A percentile compares a stretch with the other conserved stretches of the same genome.
Conservation (phyloP, 1,139 yeast genomes). For the Kurtzmaniella quercitrusa region DNA sequence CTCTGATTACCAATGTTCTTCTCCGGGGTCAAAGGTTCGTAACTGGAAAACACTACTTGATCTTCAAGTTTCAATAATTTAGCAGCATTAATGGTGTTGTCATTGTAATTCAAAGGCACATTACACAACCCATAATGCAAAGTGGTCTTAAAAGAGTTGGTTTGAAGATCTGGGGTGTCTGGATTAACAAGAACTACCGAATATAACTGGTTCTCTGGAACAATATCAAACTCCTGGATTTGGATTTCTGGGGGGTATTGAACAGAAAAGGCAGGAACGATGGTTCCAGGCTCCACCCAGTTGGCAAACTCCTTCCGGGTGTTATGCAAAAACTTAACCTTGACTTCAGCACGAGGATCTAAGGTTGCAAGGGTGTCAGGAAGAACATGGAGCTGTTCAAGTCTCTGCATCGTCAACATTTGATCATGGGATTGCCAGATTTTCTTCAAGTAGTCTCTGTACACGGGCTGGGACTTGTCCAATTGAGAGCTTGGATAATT, state of each 20-base stretch:
- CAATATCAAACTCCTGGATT: slow-evolving; percentile 65
- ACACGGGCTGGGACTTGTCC: slow-evolving; percentile 76
- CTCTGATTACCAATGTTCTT: slow-evolving; percentile 82
- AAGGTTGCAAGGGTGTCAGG: slow-evolving; percentile 94
- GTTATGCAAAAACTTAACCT: slow-evolving; percentile 70
- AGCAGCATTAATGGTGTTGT: slow-evolving; percentile 54
- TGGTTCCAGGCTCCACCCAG: slow-evolving; percentile 77
- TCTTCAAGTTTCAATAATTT: slow-evolving; percentile 39
- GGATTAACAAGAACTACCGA: slow-evolving; percentile 85
- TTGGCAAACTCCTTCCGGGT: slow-evolving; percentile 44
- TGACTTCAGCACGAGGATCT: slow-evolving; percentile 75
- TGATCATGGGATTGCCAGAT: slow-evolving; percentile 70
- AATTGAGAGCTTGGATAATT: slow-evolving; percentile 32
- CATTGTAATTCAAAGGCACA: slow-evolving; percentile 55
- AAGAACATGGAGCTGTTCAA: slow-evolving; percentile 78
- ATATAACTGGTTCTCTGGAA: slow-evolving; percentile 42
- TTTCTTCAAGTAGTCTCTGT: slow-evolving; percentile 60
- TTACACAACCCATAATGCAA: slow-evolving; percentile 79
- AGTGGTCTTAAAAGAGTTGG: slow-evolving; percentile 66
- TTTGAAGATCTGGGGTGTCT: slow-evolving; percentile 75
- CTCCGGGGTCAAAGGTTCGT: slow-evolving; percentile 85
- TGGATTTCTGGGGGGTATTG: slow-evolving; percentile 69
- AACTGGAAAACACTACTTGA: slow-evolving; percentile 47
- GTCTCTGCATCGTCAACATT: slow-evolving; percentile 80
- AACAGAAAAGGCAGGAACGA: slow-evolving; percentile 70